Base-by-base conservation (phyloP, 2,329 filamentous ascomycete genomes). In the Penicillium expansum region DNA sequence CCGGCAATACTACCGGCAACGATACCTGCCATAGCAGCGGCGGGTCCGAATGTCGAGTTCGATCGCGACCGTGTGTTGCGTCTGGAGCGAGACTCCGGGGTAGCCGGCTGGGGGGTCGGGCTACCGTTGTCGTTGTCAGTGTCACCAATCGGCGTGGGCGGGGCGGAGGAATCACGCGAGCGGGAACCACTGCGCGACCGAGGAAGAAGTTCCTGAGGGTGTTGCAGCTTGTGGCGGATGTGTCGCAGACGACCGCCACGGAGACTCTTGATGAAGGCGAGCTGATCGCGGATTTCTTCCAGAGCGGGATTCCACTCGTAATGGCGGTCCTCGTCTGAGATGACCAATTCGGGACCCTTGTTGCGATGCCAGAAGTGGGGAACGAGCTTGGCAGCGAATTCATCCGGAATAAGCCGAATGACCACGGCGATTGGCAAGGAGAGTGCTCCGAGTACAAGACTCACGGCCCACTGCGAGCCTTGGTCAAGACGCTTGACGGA, bases 401-500 rank as follows among this genome's bases (percentile, higher is more conserved):
- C 80, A 64, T 86, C 83, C 0, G 84, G 84, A 37, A 86, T 80
- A n/a, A 85, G 70, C 42, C 84, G 81, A 22, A 86, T 80, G 44
- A 86, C 76, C 18, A 85, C 74, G 44, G 80, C 84, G n/a, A 90
- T 76, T 0, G 87, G 87, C n/a, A 91, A 75, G 0, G 86, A 87
- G 13, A 91, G 68, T 20, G 83, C 76, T 29, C 88, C 88, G 29
- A 91, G 81, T 1, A 90, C 79, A 54, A 91, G 77, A 32, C 86
- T 89, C 74, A 87, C 85, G 7, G 79, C 87, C 88, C 88, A 91
- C 60, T 90, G 85, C 6, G 80, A 73, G 22, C 83, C 86, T n/a
- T 82, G 82, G 53, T 63, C 43, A n/a, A 90, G 78, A 0, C 79
- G 80, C 8, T 74, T 75, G 1, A 87, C 85, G 11, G 84, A 82